Percentiles rank a stretch among this genome's conserved stretches.
These are phyloP conservation scores for Tagetes patula DNA, from an alignment of 129 eudicot species.

Conservation along the genomic window DNA sequence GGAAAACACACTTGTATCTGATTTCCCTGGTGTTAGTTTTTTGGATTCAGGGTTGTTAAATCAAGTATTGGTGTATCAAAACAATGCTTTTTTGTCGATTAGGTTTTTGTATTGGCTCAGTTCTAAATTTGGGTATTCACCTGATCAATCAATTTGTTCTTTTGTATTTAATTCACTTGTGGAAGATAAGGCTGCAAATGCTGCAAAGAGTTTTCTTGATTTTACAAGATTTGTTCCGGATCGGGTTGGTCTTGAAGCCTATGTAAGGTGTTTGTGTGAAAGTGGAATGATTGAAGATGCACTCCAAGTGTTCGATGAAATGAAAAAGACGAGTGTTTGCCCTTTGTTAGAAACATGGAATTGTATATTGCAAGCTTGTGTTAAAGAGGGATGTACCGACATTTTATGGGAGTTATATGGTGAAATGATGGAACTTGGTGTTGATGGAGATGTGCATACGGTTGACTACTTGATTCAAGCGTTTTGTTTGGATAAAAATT, in stretches of 20 bases:
- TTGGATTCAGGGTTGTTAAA: conserved; percentile 41
- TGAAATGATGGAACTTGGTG: conserved; percentile 58
- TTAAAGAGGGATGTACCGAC: conserved; percentile 45
- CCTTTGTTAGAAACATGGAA: conserved; percentile 64
- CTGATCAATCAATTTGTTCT: conserved; percentile 33
- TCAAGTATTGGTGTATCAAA: conserved; percentile 54
- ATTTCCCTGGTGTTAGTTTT: conserved; percentile 54
- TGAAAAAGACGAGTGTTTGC: conserved; percentile 36
- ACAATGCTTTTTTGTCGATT: conserved; percentile 41
- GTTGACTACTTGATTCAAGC: conserved; percentile 57
- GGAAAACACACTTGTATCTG: conserved; percentile 61
- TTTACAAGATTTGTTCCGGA: conserved; percentile 43
- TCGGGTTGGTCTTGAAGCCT: conserved; percentile 42
- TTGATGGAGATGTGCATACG: conserved; percentile 55
- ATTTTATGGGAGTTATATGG: conserved; percentile 65
- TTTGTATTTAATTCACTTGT: conserved; percentile 52
- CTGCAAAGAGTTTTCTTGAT: conserved; percentile 49
- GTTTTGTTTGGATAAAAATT: conserved; percentile 53
- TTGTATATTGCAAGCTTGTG: conserved; percentile 33
- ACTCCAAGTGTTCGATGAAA: conserved; percentile 43
- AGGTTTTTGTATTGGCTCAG: conserved; percentile 58
- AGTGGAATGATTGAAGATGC: conserved; percentile 59
- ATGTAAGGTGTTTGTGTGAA: conserved; percentile 52
- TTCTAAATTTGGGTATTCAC: conserved; percentile 40
- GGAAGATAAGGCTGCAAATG: conserved; percentile 49